Conservation (phyloP, 306 rosid genomes). For the Acmispon strigosus region DNA sequence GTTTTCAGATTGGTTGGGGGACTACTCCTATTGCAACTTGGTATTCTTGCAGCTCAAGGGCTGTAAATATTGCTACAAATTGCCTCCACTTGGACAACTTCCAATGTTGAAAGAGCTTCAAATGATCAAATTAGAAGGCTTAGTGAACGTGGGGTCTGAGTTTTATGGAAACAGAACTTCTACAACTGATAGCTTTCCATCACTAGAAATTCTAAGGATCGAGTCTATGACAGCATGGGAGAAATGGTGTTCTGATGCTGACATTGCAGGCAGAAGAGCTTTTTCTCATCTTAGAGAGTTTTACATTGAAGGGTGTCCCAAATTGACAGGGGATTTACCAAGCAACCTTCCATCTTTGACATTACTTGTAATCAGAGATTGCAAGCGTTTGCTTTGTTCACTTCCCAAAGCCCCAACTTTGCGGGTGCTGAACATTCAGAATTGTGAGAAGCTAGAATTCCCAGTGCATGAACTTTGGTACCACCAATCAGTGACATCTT, state of each 20-base stretch:
- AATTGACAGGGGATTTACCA: constrained; percentile 24
- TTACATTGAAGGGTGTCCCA: constrained; percentile 21
- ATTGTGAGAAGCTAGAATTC: constrained; percentile 16
- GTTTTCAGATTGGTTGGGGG: constrained; percentile 37
- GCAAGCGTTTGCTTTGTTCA: constrained; percentile 19
- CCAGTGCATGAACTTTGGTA: background rate
- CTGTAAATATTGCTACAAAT: constrained; percentile 24
- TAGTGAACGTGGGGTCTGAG: constrained; percentile 18
- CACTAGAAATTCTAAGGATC: constrained; percentile 24
- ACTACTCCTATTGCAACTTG: constrained; percentile 18
- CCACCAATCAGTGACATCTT: constrained; percentile 13
- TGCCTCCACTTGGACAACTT: constrained; percentile 39
- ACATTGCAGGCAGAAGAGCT: background rate
- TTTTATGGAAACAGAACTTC: constrained; percentile 14
- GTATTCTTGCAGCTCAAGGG: constrained; percentile 13
- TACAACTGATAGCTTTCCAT: constrained; percentile 2
- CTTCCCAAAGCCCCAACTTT: constrained; percentile 14
- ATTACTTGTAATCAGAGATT: constrained; percentile 15
- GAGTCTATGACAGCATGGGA: constrained; percentile 26
- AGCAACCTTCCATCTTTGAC: constrained; percentile 31
- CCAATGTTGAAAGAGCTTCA: constrained; percentile 29
- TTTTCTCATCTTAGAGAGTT: constrained; percentile 24
- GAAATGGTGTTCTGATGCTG: constrained; percentile 16
- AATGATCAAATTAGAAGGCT: constrained; percentile 12
- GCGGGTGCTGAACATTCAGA: constrained; percentile 12